Evolutionary conservation across 305 asterid species (phyloP).

Genomic region (Fraxinus baroniana): DNA sequence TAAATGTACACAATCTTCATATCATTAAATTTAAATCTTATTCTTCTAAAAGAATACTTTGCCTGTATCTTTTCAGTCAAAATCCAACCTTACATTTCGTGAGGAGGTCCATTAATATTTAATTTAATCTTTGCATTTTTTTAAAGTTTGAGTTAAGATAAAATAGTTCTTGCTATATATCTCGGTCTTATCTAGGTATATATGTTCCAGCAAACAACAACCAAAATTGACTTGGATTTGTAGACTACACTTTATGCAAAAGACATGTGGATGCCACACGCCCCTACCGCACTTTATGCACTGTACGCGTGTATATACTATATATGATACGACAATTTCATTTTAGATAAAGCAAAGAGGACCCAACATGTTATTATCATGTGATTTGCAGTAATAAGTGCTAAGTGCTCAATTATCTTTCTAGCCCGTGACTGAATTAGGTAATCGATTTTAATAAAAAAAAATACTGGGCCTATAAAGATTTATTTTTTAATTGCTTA

Average conservation of each 20-base stretch:
- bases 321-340: neutral
- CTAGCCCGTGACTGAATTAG: neutral
- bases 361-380: neutral
- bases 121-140: too few species aligned
- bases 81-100: too few species aligned
- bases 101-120: too few species aligned
- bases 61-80: too few species aligned
- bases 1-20: too few species aligned
- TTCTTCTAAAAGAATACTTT: too few species aligned
- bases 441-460: neutral
- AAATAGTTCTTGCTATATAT: neutral
- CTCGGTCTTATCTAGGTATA: neutral
- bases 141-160: neutral
- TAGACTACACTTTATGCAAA: neutral
- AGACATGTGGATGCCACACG: neutral
- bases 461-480: neutral
- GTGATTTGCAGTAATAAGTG: neutral
- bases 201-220: neutral
- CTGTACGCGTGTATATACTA: neutral
- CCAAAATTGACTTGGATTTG: neutral
- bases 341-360: neutral
- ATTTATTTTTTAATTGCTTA: too few species aligned
- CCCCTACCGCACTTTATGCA: neutral
- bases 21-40: too few species aligned
- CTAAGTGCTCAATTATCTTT: neutral